phyloP scores from a whole-genome alignment of 2,329 filamentous ascomycete genomes.

The Drechslerella coelobrocha region DNA sequence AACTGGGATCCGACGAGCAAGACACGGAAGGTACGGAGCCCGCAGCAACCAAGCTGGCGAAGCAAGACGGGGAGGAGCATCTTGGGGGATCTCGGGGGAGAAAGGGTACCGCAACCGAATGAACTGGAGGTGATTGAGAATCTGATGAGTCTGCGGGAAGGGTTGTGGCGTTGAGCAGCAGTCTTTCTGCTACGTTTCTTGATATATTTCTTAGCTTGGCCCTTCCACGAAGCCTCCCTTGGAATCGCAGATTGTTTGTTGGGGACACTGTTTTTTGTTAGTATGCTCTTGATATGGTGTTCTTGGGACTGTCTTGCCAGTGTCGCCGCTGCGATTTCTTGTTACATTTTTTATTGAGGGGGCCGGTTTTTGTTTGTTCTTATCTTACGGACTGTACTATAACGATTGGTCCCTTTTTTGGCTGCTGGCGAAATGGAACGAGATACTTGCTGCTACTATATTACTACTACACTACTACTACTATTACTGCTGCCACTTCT shows the following conservation, averaged over 20 bases:
- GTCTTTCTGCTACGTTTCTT: neutral
- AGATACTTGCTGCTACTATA: neutral
- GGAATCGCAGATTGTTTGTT: conserved; percentile 5
- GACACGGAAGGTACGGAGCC: conserved; percentile 15
- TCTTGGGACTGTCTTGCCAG: conserved; percentile 8
- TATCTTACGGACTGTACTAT: neutral
- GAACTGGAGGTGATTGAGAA: conserved; percentile 47
- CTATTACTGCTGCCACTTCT: no score
- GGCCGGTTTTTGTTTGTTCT: neutral
- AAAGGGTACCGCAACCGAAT: conserved; percentile 43
- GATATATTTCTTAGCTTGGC: neutral
- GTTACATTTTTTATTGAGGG: neutral
- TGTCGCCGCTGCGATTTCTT: neutral
- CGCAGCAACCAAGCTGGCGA: conserved; percentile 35
- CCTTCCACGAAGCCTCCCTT: neutral
- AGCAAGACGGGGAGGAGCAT: conserved; percentile 20
- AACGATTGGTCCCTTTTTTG: neutral
- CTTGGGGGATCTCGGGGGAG: conserved; percentile 28
- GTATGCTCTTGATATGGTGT: conserved; percentile 8
- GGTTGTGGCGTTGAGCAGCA: conserved; percentile 38
- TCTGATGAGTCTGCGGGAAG: conserved; percentile 42
- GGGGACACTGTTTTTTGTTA: neutral
- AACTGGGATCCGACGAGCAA: conserved; percentile 44
- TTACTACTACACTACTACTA: no score
- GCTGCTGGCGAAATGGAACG: neutral